These are phyloP conservation scores for Euphorbia schlechtendalii DNA, from an alignment of 441 rosid species.

Conservation along the genomic window DNA sequence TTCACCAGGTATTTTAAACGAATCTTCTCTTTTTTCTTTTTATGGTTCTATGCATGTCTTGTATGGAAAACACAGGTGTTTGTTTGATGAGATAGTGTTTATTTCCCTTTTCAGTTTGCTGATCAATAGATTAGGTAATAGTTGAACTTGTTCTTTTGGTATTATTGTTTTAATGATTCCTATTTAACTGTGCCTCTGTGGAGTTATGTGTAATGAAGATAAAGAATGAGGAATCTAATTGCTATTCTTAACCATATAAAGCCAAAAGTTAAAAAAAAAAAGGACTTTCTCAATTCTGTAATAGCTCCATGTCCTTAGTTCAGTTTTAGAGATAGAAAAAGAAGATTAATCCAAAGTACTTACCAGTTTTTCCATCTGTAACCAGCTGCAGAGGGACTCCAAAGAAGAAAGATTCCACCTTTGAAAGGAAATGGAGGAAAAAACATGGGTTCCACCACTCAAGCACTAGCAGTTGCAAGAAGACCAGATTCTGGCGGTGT, in stretches of 20 bases:
- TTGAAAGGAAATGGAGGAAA: constrained; percentile 39
- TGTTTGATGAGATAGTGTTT: constrained; percentile 3
- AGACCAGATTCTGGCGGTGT: constrained; percentile 92
- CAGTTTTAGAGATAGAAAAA: not conserved
- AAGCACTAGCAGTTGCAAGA: constrained; percentile 50
- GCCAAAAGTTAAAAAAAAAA: not conserved
- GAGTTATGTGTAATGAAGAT: constrained; percentile 4
- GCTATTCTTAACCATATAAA: constrained; percentile 24
- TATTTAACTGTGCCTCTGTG: not conserved
- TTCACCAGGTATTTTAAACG: constrained; percentile 39
- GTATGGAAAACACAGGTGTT: constrained; percentile 9
- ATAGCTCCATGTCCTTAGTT: constrained; percentile 19
- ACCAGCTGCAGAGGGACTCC: constrained; percentile 45
- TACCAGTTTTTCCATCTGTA: constrained; percentile 19
- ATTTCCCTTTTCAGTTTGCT: constrained; percentile 7
- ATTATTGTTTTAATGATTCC: not conserved
- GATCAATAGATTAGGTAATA: constrained; percentile 2
- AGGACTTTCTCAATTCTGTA: not conserved
- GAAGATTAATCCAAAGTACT: constrained; percentile 25
- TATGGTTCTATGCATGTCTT: constrained; percentile 28
- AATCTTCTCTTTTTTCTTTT: constrained; percentile 10
- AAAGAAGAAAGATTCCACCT: constrained; percentile 25
- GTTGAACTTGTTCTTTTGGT: too few species aligned
- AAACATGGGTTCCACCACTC: constrained; percentile 25
- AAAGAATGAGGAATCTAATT: too few species aligned